Percentiles rank a stretch among this genome's conserved stretches.
Conservation (phyloP, 768 basidiomycete genomes). For the Hypholoma fasciculare region DNA sequence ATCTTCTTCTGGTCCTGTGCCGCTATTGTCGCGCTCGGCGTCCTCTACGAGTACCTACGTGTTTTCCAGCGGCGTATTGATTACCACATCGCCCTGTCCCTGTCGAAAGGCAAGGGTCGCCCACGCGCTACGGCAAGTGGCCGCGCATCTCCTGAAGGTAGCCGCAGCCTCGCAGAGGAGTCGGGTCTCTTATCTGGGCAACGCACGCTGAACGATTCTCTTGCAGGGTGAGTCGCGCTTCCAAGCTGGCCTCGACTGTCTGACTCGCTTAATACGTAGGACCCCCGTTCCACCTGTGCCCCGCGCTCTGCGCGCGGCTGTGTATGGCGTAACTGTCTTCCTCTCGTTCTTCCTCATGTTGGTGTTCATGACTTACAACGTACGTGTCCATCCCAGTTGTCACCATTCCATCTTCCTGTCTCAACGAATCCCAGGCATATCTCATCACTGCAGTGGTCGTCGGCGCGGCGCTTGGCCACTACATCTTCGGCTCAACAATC, state of each 20-base stretch:
- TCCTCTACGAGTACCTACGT: slow-evolving; percentile 83
- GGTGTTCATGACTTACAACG: slow-evolving; percentile 97
- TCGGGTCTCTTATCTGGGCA: slow-evolving; percentile 53
- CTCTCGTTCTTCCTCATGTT: slow-evolving; percentile 92
- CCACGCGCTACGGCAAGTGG: slow-evolving; percentile 21
- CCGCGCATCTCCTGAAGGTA: slow-evolving; percentile 40
- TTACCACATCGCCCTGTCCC: slow-evolving; percentile 48
- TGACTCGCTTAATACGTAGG: slow-evolving; percentile 28
- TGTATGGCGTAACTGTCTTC: slow-evolving; percentile 79
- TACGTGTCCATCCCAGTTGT: slow-evolving; percentile 34
- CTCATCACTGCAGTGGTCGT: slow-evolving; percentile 80
- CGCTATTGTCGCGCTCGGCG: slow-evolving; percentile 62
- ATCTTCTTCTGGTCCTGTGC: slow-evolving; percentile 66
- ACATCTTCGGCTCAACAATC: slow-evolving; percentile 66
- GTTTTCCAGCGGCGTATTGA: slow-evolving; percentile 62
- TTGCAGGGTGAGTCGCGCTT: slow-evolving; percentile 42
- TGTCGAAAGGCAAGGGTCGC: slow-evolving; percentile 44
- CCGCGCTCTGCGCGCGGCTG: slow-evolving; percentile 57
- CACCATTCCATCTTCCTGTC: not conserved
- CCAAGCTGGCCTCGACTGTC: not conserved
- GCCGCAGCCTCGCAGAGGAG: slow-evolving; percentile 40
- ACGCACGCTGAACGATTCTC: slow-evolving; percentile 33
- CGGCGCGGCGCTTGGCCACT: slow-evolving; percentile 85
- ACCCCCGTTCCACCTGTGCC: slow-evolving; percentile 47
- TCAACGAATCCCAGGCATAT: slow-evolving; percentile 61